These are phyloP conservation scores for Metarhizium humberi DNA, from an alignment of 2,329 filamentous ascomycete species.

Conservation along the genomic window DNA sequence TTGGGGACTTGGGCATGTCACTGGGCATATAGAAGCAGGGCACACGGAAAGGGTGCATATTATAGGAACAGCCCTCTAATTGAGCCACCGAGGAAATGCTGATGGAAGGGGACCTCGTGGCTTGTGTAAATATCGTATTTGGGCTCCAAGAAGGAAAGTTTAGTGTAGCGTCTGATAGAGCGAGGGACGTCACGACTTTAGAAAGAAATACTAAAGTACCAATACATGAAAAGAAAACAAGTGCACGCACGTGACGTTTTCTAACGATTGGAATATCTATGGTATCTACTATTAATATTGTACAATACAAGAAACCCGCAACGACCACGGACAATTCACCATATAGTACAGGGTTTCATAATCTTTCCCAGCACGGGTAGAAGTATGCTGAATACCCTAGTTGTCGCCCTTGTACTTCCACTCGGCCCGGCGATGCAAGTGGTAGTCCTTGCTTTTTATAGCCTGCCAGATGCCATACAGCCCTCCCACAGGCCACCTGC, in stretches of 20 bases:
- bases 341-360: neutral
- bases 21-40: conserved; percentile 6
- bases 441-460: conserved; percentile 47
- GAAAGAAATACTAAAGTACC: neutral
- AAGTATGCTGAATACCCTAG: neutral
- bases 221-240: neutral
- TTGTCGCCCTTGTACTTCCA: conserved; percentile 40
- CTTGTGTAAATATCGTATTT: conserved; percentile 8
- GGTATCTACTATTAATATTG: conserved; percentile 1
- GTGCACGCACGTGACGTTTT: neutral
- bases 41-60: neutral
- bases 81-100: conserved; percentile 1
- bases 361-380: neutral
- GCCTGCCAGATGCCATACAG: conserved; percentile 51
- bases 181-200: neutral
- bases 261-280: neutral
- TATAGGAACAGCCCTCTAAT: conserved; percentile 4
- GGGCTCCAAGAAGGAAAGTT: neutral
- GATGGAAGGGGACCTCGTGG: neutral
- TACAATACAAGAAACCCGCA: neutral
- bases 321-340: neutral
- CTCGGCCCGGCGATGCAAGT: conserved; percentile 40
- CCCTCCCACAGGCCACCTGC: conserved; percentile 46
- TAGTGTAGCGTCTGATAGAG: conserved; percentile 2
- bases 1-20: conserved; percentile 5